A percentile compares a stretch with the other conserved stretches of the same genome.
Conservation (phyloP, 306 rosid species). For the Dalbergia cultrata region DNA sequence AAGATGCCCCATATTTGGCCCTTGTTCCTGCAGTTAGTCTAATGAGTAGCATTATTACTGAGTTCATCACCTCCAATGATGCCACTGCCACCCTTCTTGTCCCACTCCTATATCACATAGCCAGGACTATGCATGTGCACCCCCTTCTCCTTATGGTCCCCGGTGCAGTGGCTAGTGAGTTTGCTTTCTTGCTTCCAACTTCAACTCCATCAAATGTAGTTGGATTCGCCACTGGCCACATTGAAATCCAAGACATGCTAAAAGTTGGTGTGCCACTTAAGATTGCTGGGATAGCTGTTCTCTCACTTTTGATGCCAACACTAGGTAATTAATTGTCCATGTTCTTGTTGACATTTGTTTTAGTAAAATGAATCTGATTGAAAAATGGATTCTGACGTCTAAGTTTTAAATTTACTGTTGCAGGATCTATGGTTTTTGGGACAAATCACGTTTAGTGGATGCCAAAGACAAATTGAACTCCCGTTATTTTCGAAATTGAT, state of each 20-base stretch:
- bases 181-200: conserved; percentile 79
- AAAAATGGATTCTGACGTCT: conserved; percentile 1
- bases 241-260: conserved; percentile 70
- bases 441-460: conserved; percentile 44
- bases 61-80: conserved; percentile 78
- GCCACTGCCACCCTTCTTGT: conserved; percentile 76
- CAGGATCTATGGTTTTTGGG: conserved; percentile 74
- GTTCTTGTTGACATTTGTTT: background rate
- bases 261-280: conserved; percentile 77
- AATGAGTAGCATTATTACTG: conserved; percentile 70
- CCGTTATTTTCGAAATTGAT: conserved; percentile 26
- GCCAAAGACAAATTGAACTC: conserved; percentile 19
- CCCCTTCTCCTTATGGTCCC: conserved; percentile 84
- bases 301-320: conserved; percentile 77
- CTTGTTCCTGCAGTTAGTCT: conserved; percentile 79
- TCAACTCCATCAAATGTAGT: conserved; percentile 82
- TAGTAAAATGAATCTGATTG: background rate
- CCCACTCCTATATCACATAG: conserved; percentile 72
- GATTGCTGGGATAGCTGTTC: conserved; percentile 63
- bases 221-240: conserved; percentile 76
- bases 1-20: conserved; percentile 68
- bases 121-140: conserved; percentile 70
- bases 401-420: conserved; percentile 37
- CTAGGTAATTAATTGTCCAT: conserved; percentile 54
- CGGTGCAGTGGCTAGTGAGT: conserved; percentile 78